phyloP scores from a whole-genome alignment of 305 asterid species.

The Solanum hybrid region DNA sequence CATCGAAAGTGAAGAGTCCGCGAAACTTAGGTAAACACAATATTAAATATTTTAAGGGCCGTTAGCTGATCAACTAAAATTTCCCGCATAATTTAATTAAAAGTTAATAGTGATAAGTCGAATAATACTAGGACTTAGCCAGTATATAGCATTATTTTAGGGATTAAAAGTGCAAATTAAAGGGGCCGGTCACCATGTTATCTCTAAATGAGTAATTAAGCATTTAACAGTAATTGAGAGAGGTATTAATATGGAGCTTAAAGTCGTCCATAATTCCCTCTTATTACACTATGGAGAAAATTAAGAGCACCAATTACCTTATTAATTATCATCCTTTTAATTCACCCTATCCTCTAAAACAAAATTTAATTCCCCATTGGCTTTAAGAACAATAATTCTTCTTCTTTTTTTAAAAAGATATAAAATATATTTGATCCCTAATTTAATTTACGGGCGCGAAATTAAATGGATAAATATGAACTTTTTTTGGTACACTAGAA shows the following conservation, averaged over 20 bases:
- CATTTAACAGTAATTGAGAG: background rate
- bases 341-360: background rate
- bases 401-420: background rate
- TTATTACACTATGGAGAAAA: background rate
- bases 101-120: background rate
- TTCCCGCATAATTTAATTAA: background rate
- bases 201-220: background rate
- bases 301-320: conserved; percentile 1
- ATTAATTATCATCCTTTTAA: background rate
- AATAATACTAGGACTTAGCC: background rate
- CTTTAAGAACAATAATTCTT: background rate
- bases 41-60: background rate
- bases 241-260: background rate
- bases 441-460: background rate
- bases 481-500: background rate
- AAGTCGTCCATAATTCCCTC: conserved; percentile 4
- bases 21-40: background rate
- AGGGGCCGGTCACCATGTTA: background rate
- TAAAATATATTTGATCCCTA: background rate
- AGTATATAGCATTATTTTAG: background rate
- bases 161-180: background rate
- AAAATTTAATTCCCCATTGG: background rate
- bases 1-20: too few relatives aligned
- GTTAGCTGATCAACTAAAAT: background rate
- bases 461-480: background rate